Conservation (phyloP, 768 basidiomycete genomes). For the Austroboletus festivus region DNA sequence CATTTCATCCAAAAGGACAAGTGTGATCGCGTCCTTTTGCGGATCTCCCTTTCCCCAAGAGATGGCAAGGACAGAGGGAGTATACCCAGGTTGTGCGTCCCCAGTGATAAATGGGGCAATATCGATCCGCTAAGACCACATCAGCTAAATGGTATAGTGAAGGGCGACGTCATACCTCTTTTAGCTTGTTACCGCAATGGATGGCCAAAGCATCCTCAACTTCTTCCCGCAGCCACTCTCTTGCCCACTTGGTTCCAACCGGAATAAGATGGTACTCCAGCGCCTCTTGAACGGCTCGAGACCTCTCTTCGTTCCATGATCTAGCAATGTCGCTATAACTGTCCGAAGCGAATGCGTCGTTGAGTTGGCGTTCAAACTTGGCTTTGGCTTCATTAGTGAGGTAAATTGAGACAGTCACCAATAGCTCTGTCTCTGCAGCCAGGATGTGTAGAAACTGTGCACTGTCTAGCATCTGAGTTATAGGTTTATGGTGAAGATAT, state of each 20-base stretch:
- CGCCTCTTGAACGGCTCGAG: constrained; percentile 72
- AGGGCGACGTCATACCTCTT: constrained; percentile 50
- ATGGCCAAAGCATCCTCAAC: constrained; percentile 80
- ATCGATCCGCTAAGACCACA: constrained; percentile 64
- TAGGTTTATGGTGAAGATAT: constrained; percentile 80
- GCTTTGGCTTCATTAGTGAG: constrained; percentile 60
- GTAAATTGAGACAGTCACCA: constrained; percentile 73
- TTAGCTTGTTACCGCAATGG: constrained; percentile 64
- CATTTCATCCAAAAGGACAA: constrained; percentile 83
- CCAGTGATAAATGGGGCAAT: constrained; percentile 68
- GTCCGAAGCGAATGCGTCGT: constrained; percentile 80
- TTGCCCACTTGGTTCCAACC: constrained; percentile 79
- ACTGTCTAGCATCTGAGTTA: constrained; percentile 62
- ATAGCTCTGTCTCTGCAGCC: constrained; percentile 82
- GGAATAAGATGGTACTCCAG: constrained; percentile 83
- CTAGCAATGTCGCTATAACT: constrained; percentile 80
- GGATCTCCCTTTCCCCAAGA: constrained; percentile 97
- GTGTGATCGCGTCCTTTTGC: constrained; percentile 80
- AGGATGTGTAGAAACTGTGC: constrained; percentile 90
- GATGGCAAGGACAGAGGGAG: constrained; percentile 78
- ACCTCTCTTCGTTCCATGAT: constrained; percentile 88
- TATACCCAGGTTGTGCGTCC: constrained; percentile 66
- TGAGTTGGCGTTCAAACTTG: constrained; percentile 72
- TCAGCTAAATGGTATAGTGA: constrained; percentile 11
- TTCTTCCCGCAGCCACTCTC: constrained; percentile 86